Evolutionary conservation across 2,329 filamentous ascomycete species (phyloP).

Genomic region (Sclerotinia nivalis): DNA sequence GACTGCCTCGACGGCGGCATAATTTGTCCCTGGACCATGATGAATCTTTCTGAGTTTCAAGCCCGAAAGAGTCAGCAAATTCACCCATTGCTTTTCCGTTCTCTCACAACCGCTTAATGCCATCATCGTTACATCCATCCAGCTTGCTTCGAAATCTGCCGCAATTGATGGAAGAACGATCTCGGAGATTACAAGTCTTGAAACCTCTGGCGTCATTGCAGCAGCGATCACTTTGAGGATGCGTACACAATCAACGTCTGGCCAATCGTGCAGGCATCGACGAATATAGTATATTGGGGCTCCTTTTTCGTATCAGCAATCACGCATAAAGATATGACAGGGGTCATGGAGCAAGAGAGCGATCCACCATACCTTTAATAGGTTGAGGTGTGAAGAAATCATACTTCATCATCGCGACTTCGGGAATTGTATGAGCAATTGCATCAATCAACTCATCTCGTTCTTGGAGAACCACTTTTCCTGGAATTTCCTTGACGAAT

Average conservation of each 20-base stretch:
- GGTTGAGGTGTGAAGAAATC: slow-evolving; percentile 40
- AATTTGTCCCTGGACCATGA: slow-evolving; percentile 18
- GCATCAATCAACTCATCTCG: slow-evolving; percentile 39
- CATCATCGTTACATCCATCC: slow-evolving; percentile 46
- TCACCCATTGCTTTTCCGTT: slow-evolving; percentile 32
- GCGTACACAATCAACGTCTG: slow-evolving; percentile 38
- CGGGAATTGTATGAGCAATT: slow-evolving; percentile 32
- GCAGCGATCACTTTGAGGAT: slow-evolving; percentile 24
- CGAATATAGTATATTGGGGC: slow-evolving; percentile 44
- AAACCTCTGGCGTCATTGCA: slow-evolving; percentile 5
- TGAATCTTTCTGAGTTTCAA: slow-evolving; percentile 15
- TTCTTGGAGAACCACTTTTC: slow-evolving; percentile 47
- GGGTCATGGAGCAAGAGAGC: background rate
- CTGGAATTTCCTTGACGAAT: slow-evolving; percentile 41
- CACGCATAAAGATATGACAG: background rate
- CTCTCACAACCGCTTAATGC: slow-evolving; percentile 42
- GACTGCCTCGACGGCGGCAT: slow-evolving; percentile 20
- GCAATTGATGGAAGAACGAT: slow-evolving; percentile 44
- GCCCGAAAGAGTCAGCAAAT: slow-evolving; percentile 16
- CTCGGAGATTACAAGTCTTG: slow-evolving; percentile 47
- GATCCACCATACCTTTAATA: slow-evolving; percentile 30
- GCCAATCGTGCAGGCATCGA: slow-evolving; percentile 45
- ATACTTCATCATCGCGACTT: slow-evolving; percentile 39
- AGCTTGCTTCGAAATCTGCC: slow-evolving; percentile 40
- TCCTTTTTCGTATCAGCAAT: slow-evolving; percentile 13